Evolutionary conservation across 768 basidiomycete genomes (phyloP), one percentile per base, ranked within the genome.

Genomic region (Grammothele lineata): DNA sequence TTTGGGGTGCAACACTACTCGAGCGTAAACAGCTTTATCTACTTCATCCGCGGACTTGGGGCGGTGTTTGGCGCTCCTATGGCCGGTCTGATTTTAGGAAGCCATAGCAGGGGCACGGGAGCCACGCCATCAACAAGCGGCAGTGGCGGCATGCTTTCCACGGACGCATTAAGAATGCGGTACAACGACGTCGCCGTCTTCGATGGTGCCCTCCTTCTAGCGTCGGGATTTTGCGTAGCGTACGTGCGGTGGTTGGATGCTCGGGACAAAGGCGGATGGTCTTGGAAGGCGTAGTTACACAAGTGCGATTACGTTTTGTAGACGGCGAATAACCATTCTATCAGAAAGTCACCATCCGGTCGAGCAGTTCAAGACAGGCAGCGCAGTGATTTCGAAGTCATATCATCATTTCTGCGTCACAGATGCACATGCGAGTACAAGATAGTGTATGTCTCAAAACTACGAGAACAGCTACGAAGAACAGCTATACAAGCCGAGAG

Each of bases 381-480:
- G n/a, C n/a, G n/a, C n/a, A n/a, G n/a, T n/a, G n/a, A n/a, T n/a
- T n/a, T n/a, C n/a, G n/a, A n/a, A n/a, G n/a, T n/a, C n/a, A n/a
- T n/a, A n/a, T n/a, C n/a, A n/a, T 8, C n/a, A 30, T 39, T 34
- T 32, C 30, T 14, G 19, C 26, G 24, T 32, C 22, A 22, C 27
- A 23, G 32, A 7, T 9, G 34, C 25, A 32, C 43, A 48, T 6
- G 26, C 11, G 30, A 38, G 32, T 9, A 33, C 21, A 26, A 45
- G 47, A 45, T 35, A 70, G n/a, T 83, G 80, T 83, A 37, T 74
- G 80, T 76, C 76, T 64, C 80, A 75, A 70, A 82, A 84, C 82
- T 84, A 83, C 75, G 78, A 78, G 70, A 57, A 64, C 62, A 64
- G 68, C 61, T 60, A 65, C 57, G 45, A 48, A 54, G 53, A 47